Percentiles rank a stretch among this genome's conserved stretches.
phyloP scores from a whole-genome alignment of 345 rosid species.

The Crucihimalaya himalaica region DNA sequence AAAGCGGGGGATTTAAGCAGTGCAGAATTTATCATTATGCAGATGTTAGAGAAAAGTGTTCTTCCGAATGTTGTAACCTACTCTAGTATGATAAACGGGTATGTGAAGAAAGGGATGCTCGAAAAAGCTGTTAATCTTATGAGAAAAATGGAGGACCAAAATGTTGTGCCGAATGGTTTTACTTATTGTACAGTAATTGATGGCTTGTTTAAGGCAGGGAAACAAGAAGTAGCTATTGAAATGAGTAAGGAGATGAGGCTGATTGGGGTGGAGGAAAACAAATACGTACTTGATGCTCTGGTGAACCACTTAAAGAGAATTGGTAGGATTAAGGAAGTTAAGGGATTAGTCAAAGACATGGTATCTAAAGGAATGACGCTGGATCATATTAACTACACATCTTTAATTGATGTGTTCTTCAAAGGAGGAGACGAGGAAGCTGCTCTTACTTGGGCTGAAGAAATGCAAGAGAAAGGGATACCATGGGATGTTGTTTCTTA shows the following conservation, averaged over 20 bases:
- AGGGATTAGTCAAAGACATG: constrained; percentile 51
- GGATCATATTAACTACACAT: constrained; percentile 81
- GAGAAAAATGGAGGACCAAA: constrained; percentile 57
- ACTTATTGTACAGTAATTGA: constrained; percentile 67
- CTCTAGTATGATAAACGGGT: constrained; percentile 71
- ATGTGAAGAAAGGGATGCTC: constrained; percentile 71
- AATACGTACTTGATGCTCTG: constrained; percentile 60
- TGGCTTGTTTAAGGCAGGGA: constrained; percentile 71
- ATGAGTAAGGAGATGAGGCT: constrained; percentile 68
- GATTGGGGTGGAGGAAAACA: constrained; percentile 61
- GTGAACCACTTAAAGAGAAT: constrained; percentile 68
- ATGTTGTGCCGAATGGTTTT: constrained; percentile 57
- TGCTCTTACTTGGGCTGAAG: constrained; percentile 69
- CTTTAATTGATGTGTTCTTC: constrained; percentile 86
- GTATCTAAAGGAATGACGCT: constrained; percentile 57
- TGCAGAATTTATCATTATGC: constrained; percentile 52
- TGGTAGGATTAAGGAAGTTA: constrained; percentile 58
- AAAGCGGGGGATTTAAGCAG: constrained; percentile 65
- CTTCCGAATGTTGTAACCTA: constrained; percentile 64
- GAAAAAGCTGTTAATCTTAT: constrained; percentile 56
- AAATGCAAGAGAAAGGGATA: constrained; percentile 63
- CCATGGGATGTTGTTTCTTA: constrained; percentile 75
- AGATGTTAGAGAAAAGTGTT: constrained; percentile 59
- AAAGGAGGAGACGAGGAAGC: constrained; percentile 68
- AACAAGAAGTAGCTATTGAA: constrained; percentile 53